Base-by-base conservation (phyloP, 1,284 basidiomycete genomes). In the Pholiota adiposa region DNA sequence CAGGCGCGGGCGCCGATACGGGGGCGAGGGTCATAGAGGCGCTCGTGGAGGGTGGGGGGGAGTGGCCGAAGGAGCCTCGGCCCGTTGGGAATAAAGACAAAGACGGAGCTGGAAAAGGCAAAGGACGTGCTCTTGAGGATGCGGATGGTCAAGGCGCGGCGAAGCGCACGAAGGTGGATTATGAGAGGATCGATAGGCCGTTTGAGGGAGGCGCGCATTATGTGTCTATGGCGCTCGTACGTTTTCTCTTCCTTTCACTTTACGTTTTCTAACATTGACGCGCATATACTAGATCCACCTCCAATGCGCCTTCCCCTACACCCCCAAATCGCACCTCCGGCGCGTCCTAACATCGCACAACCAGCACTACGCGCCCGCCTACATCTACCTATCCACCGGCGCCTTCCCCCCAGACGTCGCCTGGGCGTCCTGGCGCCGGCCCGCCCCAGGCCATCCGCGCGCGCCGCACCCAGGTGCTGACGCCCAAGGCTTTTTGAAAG, bases 91-190 rank as follows among this genome's bases (percentile, higher is more conserved):
- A 31, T 11, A 29, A n/a, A 6, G 34, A 53, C 9, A 53, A 53
- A n/a, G n/a, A n/a, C n/a, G n/a, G n/a, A n/a, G n/a, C n/a, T 19
- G 51, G 51, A 6, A 54, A 54, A 12, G 53, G 53, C 14, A 54
- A 54, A 21, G 41, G 21, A 21, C 41, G 53, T 14, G 53, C 53
- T 16, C 14, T 54, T 1, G 38, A 43, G 3, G 53, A 25, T 11
- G 46, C 18, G 0, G 34, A 3, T 27, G 21, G 4, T 3, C 21
- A 6, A 31, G 25, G 16, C 11, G 29, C 9, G 29, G 19, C 19
- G 23, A 46, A 46, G 44, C 9, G 44, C 7, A 23, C 16, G 44
- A 23, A 23, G 25, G 14, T 46, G 1, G 44, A 46, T 27, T 46
- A 46, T 46, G 44, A 46, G 23, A 23, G 23, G 21, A 23, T 46